Percentiles rank a stretch among this genome's conserved stretches.
phyloP scores from a whole-genome alignment of 495 filamentous ascomycete genomes.

The Trichoderma asperelloides region DNA sequence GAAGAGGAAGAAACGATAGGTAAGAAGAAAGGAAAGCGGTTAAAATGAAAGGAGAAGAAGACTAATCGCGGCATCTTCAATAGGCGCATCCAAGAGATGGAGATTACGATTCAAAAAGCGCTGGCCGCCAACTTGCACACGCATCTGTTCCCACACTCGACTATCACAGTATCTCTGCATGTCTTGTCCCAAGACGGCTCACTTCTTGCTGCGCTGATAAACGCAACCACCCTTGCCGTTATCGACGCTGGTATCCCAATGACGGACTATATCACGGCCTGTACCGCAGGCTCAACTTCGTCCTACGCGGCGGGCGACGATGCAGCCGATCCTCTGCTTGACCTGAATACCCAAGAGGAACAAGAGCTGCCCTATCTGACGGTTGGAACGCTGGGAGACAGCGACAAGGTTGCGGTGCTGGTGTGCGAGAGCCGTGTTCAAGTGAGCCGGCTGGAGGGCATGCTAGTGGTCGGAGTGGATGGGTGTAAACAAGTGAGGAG shows the following conservation, averaged over 20 bases:
- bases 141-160: constrained; percentile 81
- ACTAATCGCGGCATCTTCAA: neutral
- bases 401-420: constrained; percentile 67
- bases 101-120: constrained; percentile 60
- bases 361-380: constrained; percentile 84
- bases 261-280: constrained; percentile 80
- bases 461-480: constrained; percentile 86
- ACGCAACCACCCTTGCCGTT: constrained; percentile 85
- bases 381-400: constrained; percentile 63
- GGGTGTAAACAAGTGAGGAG: constrained; percentile 80
- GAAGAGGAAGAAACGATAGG: constrained; percentile 66
- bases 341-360: constrained; percentile 80
- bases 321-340: constrained; percentile 74
- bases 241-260: constrained; percentile 94
- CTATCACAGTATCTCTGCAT: constrained; percentile 72
- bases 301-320: constrained; percentile 56
- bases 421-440: constrained; percentile 80
- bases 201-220: constrained; percentile 79
- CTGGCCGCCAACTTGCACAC: constrained; percentile 69
- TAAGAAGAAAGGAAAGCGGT: constrained; percentile 27
- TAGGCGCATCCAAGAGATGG: constrained; percentile 75
- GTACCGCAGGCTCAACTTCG: constrained; percentile 71
- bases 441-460: constrained; percentile 69
- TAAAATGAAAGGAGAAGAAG: neutral
- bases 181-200: constrained; percentile 88